Conservation (phyloP, 176 grass and related monocot genomes). For the Metroxylon sagu region DNA sequence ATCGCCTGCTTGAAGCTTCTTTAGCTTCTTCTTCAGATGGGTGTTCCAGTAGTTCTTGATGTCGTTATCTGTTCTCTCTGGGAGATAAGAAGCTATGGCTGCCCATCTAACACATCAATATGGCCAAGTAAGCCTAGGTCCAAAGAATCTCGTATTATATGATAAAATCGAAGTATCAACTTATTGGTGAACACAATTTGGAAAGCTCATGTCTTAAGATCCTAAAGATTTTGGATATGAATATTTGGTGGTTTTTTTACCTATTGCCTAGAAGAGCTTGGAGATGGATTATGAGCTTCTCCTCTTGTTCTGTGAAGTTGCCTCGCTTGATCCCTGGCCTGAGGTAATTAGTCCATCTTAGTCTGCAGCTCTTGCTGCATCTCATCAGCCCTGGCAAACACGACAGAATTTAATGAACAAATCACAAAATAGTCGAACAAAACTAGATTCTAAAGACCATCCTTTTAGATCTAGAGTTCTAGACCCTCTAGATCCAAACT, state of each 20-base stretch:
- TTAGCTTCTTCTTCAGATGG: constrained; percentile 90
- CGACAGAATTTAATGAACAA: neutral
- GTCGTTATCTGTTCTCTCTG: constrained; percentile 94
- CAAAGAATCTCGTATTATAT: no score
- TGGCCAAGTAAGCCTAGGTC: neutral
- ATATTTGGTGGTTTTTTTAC: constrained; percentile 16
- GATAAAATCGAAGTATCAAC: no score
- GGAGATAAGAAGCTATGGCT: constrained; percentile 88
- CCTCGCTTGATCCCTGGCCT: constrained; percentile 91
- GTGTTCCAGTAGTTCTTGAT: constrained; percentile 99
- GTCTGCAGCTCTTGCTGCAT: constrained; percentile 97
- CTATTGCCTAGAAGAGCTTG: constrained; percentile 90
- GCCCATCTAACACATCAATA: constrained; percentile 48
- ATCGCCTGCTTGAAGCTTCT: constrained; percentile 37
- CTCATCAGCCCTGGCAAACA: constrained; percentile 66
- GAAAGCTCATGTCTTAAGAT: no score
- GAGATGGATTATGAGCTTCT: constrained; percentile 89
- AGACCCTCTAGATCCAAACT: no score
- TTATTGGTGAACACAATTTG: no score
- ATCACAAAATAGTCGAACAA: neutral
- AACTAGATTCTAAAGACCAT: no score
- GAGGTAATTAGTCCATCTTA: constrained; percentile 97
- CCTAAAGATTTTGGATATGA: no score
- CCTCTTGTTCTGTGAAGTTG: constrained; percentile 85
- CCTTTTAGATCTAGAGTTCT: no score